phyloP scores from a whole-genome alignment of 2,329 filamentous ascomycete species.

The Fusarium verrucosum region DNA sequence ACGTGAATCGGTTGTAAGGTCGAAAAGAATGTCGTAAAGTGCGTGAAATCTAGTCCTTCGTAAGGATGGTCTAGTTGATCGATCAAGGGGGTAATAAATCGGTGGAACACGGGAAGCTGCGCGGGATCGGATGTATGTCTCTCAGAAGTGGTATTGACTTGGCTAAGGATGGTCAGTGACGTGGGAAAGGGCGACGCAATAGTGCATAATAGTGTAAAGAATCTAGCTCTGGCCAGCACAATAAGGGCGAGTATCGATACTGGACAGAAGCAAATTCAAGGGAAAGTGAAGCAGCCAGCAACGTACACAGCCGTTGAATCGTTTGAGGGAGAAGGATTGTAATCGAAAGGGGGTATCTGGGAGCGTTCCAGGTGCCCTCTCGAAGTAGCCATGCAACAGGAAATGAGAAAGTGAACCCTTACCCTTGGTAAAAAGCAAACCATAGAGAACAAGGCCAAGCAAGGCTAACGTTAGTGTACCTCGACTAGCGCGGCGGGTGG shows the following conservation, averaged over 20 bases:
- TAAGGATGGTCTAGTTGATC: constrained; percentile 17
- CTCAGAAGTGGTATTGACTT: constrained; percentile 31
- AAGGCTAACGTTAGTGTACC: constrained; percentile 35
- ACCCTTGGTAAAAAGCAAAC: constrained; percentile 44
- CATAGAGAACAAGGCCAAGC: constrained; percentile 33
- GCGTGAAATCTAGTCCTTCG: constrained; percentile 14
- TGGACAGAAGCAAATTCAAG: constrained; percentile 16
- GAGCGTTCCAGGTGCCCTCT: constrained; percentile 36
- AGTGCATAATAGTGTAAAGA: constrained; percentile 20
- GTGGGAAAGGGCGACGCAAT: constrained; percentile 18
- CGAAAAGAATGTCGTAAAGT: constrained; percentile 19
- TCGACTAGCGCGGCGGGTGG: constrained; percentile 38
- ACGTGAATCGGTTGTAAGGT: not conserved
- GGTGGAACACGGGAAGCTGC: constrained; percentile 38
- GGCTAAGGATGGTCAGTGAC: constrained; percentile 36
- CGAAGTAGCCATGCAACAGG: constrained; percentile 37
- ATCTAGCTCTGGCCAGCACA: constrained; percentile 19
- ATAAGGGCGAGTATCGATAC: constrained; percentile 16
- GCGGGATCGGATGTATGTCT: constrained; percentile 24
- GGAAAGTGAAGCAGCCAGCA: constrained; percentile 29
- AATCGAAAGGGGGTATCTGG: constrained; percentile 38
- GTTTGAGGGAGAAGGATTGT: constrained; percentile 31
- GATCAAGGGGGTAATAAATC: constrained; percentile 36
- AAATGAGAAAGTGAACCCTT: constrained; percentile 42
- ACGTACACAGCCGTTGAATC: constrained; percentile 35